Base-by-base conservation (phyloP, 345 rosid species). In the Diplotaxis tenuifolia region DNA sequence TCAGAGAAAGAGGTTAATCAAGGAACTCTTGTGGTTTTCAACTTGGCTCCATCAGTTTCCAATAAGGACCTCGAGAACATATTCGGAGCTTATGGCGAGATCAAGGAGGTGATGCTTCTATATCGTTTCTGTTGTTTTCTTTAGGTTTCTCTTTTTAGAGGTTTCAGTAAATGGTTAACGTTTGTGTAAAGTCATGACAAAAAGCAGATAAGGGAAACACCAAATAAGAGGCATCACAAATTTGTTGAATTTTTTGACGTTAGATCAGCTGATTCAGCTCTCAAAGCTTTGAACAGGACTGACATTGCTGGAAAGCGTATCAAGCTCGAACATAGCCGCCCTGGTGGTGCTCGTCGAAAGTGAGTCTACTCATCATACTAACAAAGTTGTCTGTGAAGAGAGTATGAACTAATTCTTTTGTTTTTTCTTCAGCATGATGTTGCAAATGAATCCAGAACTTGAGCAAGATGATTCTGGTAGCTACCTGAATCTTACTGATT, bases 241-340 rank as follows among this genome's bases (percentile, higher is more conserved):
- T 89, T 89, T 78, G 83, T 89, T 70, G 96, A 89, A 60, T 89
- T 84, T 78, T 89, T 84, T 81, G 92, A 89, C 81, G 96, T 86
- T 59, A 84, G 96, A 81, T 85, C 90, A 0, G 92, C 92, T 63
- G 96, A 89, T 72, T 84, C 87, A 64, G 92, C 96, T 34, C 88
- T 89, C 4, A 89, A 86, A 74, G 81, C 86, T 55, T 82, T 89
- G 65, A 87, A 89, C 82, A 81, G 83, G 74, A 84, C 89, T 65
- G 92, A 87, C 27, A 89, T 89, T 73, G 92, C 90, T 74, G 96
- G 96, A 7, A 89, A 89, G 80, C 90, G 92, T 74, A 87, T 89
- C 67, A 89, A 89, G 81, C 88, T 89, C 65, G 96, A 89, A 78
- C 96, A 88, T 70, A 89, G 96, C 77, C 92, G 96, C 25, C 96